A percentile compares a stretch with the other conserved stretches of the same genome.
Conservation (phyloP, 2,329 filamentous ascomycete genomes). For the Pseudogymnoascus sp. region DNA sequence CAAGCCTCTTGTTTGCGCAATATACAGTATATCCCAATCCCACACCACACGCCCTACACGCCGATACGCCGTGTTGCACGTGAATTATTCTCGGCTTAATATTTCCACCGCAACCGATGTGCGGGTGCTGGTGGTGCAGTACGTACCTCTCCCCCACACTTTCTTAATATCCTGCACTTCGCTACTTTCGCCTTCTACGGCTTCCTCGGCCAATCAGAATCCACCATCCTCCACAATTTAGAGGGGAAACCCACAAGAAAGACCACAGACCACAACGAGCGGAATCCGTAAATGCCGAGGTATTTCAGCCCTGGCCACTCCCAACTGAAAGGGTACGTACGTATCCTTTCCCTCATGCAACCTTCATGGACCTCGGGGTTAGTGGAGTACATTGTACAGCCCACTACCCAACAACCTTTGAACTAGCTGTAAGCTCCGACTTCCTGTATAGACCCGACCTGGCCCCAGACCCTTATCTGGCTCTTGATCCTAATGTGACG, state of each 20-base stretch:
- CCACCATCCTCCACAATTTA: neutral
- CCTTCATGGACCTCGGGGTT: neutral
- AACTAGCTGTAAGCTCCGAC: neutral
- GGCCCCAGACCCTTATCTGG: too few species aligned
- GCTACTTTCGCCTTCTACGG: neutral
- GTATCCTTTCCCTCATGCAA: neutral
- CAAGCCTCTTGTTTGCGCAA: too few species aligned
- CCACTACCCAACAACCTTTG: too few species aligned
- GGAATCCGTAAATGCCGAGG: neutral
- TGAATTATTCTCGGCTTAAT: neutral
- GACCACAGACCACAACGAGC: too few species aligned
- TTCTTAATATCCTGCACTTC: neutral
- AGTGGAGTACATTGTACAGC: neutral
- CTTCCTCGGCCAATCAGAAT: neutral
- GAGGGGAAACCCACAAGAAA: neutral
- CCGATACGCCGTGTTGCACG: neutral
- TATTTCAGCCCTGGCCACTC: too few species aligned
- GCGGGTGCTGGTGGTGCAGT: too few species aligned
- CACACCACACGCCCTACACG: too few species aligned
- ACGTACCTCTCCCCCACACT: neutral
- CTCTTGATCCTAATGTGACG: too few species aligned
- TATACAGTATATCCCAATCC: too few species aligned
- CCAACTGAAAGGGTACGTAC: neutral
- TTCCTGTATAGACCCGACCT: neutral
- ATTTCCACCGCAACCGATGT: neutral